A percentile compares a stretch with the other conserved stretches of the same genome.
Evolutionary conservation across 1,284 basidiomycete genomes (phyloP).

Genomic region (Papiliotrema fonsecae): DNA sequence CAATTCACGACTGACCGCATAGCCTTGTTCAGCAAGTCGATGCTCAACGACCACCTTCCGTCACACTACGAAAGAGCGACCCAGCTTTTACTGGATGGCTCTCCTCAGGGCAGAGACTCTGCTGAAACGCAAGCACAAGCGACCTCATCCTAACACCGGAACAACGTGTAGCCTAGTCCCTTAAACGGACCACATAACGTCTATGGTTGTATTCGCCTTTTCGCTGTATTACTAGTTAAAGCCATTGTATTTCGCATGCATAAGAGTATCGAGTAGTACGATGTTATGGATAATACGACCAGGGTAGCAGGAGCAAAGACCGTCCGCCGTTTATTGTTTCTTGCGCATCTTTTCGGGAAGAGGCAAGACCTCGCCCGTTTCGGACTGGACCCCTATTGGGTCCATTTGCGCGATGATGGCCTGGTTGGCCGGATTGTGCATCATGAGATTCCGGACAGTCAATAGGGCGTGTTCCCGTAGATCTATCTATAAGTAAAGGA

Average conservation of each 20-base stretch:
- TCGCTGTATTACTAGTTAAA: too few species aligned
- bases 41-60: constrained; percentile 47
- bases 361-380: constrained; percentile 56
- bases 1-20: constrained; percentile 1
- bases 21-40: constrained; percentile 42
- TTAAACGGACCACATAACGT: too few species aligned
- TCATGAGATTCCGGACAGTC: constrained; percentile 69
- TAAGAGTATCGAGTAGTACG: too few species aligned
- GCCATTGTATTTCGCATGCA: too few species aligned
- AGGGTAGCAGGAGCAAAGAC: too few species aligned
- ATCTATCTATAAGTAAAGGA: constrained; percentile 60
- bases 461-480: constrained; percentile 85
- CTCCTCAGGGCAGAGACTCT: not conserved
- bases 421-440: constrained; percentile 72
- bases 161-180: too few species aligned
- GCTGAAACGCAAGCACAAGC: too few species aligned
- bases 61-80: constrained; percentile 42
- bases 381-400: constrained; percentile 54
- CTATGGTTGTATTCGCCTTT: too few species aligned
- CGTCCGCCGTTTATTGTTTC: not conserved
- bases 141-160: too few species aligned
- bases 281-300: too few species aligned
- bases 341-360: constrained; percentile 43
- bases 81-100: constrained; percentile 37
- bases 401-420: constrained; percentile 66